Evolutionary conservation across 2,329 filamentous ascomycete species (phyloP), one percentile per base, ranked within the genome.

Genomic region (Lasiodiplodia theobromae): DNA sequence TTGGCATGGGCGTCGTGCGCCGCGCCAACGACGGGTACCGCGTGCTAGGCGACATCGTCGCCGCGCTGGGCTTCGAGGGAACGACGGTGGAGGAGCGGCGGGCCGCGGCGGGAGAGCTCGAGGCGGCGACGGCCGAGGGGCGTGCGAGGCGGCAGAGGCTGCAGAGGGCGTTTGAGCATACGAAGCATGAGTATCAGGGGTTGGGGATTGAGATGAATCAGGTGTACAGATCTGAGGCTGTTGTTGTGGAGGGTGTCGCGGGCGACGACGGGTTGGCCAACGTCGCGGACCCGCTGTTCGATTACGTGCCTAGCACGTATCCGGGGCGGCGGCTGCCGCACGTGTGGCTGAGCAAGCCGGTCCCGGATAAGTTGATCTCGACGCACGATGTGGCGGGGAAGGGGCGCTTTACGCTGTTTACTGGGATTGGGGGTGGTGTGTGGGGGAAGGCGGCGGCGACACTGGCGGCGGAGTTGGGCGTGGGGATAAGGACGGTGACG

Each of bases 171-270:
- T 80, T 87, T 49, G 75, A 81, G 66, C 71, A 77, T 11, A 86
- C 83, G 0, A 73, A 76, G 2, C 81, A 81, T 68, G 86, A 86
- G 73, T 87, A 86, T 71, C 85, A 87, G 67, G 86, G 80, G 2
- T 78, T 89, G 11, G 87, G 87, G 2, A 79, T 87, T 21, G 86
- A 89, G 73, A 89, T 89, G 87, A 85, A 85, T 73, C 87, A 89
- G 73, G 77, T 77, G 6, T 89, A 89, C 1, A 8, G 31, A 4
- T 66, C 70, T 0, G 85, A 82, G 2, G 75, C 87, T 5, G 84
- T 84, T 70, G 71, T 78, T 0, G 74, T 71, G 0, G 81, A 86
- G 72, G 68, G 67, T 3, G 65, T 68, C 16, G 69, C 69, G 68
- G 4, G 69, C 69, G 23, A 71, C 71, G 11, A 68, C 74, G 2